Evolutionary conservation across 2,329 filamentous ascomycete genomes (phyloP).

Genomic region (Lachnellula occidentalis): DNA sequence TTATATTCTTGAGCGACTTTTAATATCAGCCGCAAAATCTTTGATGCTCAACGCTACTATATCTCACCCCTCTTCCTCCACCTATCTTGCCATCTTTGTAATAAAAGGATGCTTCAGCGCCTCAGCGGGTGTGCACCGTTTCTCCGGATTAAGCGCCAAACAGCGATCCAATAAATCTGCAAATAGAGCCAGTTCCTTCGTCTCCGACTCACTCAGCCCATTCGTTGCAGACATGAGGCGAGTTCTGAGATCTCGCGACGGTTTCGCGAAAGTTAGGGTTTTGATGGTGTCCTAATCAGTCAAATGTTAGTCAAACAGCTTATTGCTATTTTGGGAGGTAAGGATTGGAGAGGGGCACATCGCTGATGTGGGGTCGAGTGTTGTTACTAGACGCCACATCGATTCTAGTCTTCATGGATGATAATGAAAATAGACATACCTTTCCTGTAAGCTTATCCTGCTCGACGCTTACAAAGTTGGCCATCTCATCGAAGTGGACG

Average conservation of each 20-base stretch:
- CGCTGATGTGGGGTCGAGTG: slow-evolving; percentile 6
- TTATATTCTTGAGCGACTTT: neutral
- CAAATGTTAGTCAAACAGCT: slow-evolving; percentile 7
- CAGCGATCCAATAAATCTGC: slow-evolving; percentile 85
- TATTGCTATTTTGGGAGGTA: slow-evolving; percentile 5
- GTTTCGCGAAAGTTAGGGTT: slow-evolving; percentile 65
- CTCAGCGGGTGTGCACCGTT: slow-evolving; percentile 79
- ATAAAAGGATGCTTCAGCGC: slow-evolving; percentile 90
- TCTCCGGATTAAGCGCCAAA: slow-evolving; percentile 84
- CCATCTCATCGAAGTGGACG: slow-evolving; percentile 77
- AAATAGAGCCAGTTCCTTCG: slow-evolving; percentile 75
- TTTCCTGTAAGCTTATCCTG: slow-evolving; percentile 83
- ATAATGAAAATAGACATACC: slow-evolving; percentile 39
- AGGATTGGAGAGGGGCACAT: neutral
- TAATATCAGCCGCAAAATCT: neutral
- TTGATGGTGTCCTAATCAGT: slow-evolving; percentile 56
- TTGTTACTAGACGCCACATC: slow-evolving; percentile 29
- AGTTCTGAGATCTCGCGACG: slow-evolving; percentile 75
- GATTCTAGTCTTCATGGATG: neutral
- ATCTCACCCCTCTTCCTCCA: neutral
- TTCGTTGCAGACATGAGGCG: slow-evolving; percentile 69
- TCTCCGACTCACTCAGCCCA: slow-evolving; percentile 67
- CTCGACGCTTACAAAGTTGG: slow-evolving; percentile 81
- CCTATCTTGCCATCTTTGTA: slow-evolving; percentile 13
- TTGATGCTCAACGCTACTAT: slow-evolving; percentile 1